A percentile compares a stretch with the other conserved stretches of the same genome.
These are phyloP conservation scores for Breviolum minutum DNA, from an alignment of 73 alveolate genomes.

Conservation along the genomic window DNA sequence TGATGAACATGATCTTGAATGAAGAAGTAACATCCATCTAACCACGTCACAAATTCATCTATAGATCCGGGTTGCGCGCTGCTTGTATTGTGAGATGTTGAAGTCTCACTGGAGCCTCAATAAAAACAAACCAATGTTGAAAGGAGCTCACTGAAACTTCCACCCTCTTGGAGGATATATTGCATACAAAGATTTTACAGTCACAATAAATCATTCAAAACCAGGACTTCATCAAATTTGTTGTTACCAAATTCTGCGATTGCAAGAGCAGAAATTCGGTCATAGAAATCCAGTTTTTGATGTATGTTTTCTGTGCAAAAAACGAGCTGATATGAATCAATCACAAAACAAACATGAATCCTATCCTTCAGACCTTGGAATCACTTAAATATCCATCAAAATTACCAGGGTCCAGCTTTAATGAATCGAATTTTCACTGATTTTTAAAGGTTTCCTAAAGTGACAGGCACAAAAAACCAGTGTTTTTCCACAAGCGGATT, in stretches of 20 bases:
- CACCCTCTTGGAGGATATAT: too few relatives aligned
- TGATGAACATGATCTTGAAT: neutral
- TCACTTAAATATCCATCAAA: too few relatives aligned
- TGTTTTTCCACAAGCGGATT: neutral
- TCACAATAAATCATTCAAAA: too few relatives aligned
- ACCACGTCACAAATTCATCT: neutral
- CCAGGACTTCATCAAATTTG: neutral
- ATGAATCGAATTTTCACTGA: too few relatives aligned
- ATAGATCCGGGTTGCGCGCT: neutral
- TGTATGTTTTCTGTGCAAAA: neutral
- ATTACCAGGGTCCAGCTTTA: too few relatives aligned
- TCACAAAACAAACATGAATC: neutral
- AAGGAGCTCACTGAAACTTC: neutral
- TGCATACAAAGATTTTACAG: too few relatives aligned
- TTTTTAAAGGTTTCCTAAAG: too few relatives aligned
- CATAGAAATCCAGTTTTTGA: neutral
- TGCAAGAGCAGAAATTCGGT: neutral
- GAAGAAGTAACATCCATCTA: neutral
- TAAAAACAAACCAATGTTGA: neutral
- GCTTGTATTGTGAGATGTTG: constrained; percentile 26
- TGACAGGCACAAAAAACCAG: too few relatives aligned
- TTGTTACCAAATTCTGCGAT: neutral
- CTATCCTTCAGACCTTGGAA: too few relatives aligned
- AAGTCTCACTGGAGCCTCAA: constrained; percentile 2
- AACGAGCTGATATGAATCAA: neutral